Percentiles rank a stretch among this genome's conserved stretches.
phyloP scores from a whole-genome alignment of 225 moss, liverwort and hornwort genomes.

The Marchantia paleacea region DNA sequence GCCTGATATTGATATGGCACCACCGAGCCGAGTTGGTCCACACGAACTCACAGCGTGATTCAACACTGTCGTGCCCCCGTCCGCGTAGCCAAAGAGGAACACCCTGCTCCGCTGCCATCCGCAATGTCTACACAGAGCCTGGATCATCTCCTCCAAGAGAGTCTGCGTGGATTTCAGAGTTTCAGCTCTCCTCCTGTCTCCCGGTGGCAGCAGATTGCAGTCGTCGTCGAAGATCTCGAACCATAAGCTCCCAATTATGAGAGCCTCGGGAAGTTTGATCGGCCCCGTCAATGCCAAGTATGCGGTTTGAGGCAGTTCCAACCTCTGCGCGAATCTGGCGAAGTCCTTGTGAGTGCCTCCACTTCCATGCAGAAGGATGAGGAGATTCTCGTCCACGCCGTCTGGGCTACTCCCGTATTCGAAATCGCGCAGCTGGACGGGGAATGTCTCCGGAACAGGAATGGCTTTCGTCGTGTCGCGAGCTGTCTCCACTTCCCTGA shows the following conservation, averaged over 20 bases:
- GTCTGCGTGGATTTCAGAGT: slow-evolving; percentile 18
- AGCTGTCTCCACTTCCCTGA: slow-evolving; percentile 20
- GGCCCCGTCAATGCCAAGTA: slow-evolving; percentile 32
- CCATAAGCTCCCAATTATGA: slow-evolving; percentile 30
- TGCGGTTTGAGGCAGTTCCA: slow-evolving; percentile 35
- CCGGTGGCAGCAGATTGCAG: slow-evolving; percentile 21
- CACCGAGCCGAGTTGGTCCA: slow-evolving; percentile 28
- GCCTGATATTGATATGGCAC: slow-evolving; percentile 29
- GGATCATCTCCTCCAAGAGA: slow-evolving; percentile 19
- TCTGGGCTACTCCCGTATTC: slow-evolving; percentile 27
- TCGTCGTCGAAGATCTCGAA: slow-evolving; percentile 20
- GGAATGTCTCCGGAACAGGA: slow-evolving; percentile 27
- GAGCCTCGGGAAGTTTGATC: slow-evolving; percentile 25
- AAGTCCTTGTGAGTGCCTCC: slow-evolving; percentile 30
- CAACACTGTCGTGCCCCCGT: slow-evolving; percentile 34
- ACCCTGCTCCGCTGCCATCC: slow-evolving; percentile 31
- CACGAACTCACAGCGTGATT: slow-evolving; percentile 22
- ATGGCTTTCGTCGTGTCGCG: not conserved
- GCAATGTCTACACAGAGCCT: slow-evolving; percentile 18
- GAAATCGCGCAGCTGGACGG: slow-evolving; percentile 25
- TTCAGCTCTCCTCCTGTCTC: slow-evolving; percentile 20
- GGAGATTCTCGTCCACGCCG: slow-evolving; percentile 35
- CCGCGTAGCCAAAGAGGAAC: slow-evolving; percentile 28
- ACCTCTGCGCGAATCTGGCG: slow-evolving; percentile 24
- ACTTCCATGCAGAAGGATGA: slow-evolving; percentile 33